These are phyloP conservation scores for Toxoplasma gondii DNA, from an alignment of 169 alveolate species.

Conservation along the genomic window DNA sequence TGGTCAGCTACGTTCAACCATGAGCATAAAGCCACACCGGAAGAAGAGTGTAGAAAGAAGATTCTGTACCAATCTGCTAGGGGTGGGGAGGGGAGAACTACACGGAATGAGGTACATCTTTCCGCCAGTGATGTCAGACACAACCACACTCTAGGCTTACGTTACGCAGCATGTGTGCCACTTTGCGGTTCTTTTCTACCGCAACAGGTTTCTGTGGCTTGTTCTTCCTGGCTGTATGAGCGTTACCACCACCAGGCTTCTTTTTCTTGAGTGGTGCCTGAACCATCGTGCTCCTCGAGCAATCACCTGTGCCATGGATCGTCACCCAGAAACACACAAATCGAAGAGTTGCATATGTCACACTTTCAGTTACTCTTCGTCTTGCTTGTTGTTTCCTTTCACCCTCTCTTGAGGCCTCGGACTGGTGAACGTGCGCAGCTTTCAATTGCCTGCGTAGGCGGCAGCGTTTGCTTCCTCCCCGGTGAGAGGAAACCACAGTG, in stretches of 20 bases:
- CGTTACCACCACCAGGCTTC: neutral
- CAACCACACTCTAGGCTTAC: neutral
- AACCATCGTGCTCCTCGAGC: neutral
- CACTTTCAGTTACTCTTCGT: too few species aligned
- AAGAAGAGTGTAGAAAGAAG: neutral
- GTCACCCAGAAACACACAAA: too few species aligned
- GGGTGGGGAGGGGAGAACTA: neutral
- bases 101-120: neutral
- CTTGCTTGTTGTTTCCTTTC: too few species aligned
- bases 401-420: too few species aligned
- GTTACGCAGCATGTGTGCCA: neutral
- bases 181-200: neutral
- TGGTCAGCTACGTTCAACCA: neutral
- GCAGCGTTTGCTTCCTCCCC: too few species aligned
- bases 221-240: conserved; percentile 30
- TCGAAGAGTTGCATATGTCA: too few species aligned
- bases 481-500: too few species aligned
- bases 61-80: neutral
- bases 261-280: conserved; percentile 23
- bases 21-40: neutral
- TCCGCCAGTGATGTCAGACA: too few species aligned
- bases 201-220: neutral
- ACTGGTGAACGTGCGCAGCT: too few species aligned
- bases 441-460: too few species aligned
- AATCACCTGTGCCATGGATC: too few species aligned